Conservation (phyloP, 169 alveolate genomes). For the Babesia caballi region DNA sequence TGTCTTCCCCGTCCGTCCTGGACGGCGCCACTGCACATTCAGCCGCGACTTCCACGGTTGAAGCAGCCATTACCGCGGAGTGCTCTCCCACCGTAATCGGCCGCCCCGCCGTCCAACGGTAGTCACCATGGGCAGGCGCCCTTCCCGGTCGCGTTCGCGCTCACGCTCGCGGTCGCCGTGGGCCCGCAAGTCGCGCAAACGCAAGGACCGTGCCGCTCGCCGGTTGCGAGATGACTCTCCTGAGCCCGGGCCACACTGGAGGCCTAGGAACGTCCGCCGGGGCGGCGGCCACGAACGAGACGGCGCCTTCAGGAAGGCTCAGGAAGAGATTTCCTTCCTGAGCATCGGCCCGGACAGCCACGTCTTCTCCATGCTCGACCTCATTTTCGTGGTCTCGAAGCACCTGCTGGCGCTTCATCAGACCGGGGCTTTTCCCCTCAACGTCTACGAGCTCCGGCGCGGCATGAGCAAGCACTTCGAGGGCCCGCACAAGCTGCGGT, state of each 20-base stretch:
- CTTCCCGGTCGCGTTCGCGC: background rate
- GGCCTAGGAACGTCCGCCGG: background rate
- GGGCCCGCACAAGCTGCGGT: constrained; percentile 21
- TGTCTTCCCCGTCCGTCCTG: background rate
- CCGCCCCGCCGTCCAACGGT: too few relatives aligned
- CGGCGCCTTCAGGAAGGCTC: background rate
- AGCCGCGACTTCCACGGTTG: background rate
- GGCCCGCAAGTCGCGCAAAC: background rate
- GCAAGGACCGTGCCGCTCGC: background rate
- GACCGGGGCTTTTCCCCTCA: background rate
- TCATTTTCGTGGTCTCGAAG: background rate
- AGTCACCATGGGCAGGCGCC: background rate
- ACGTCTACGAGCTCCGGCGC: constrained; percentile 14
- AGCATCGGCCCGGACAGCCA: background rate
- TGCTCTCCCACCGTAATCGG: background rate
- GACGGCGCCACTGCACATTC: background rate
- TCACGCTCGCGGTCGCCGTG: constrained; percentile 4
- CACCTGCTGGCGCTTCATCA: background rate
- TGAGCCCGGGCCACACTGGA: constrained; percentile 1
- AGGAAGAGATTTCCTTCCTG: constrained; percentile 1
- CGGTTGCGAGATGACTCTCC: background rate
- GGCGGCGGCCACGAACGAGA: background rate
- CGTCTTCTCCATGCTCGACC: constrained; percentile 16
- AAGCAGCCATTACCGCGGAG: background rate
- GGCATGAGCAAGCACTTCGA: background rate